A percentile compares a stretch with the other conserved stretches of the same genome.
Evolutionary conservation across 345 rosid genomes (phyloP).

Genomic region (Eucalyptus curtisii): DNA sequence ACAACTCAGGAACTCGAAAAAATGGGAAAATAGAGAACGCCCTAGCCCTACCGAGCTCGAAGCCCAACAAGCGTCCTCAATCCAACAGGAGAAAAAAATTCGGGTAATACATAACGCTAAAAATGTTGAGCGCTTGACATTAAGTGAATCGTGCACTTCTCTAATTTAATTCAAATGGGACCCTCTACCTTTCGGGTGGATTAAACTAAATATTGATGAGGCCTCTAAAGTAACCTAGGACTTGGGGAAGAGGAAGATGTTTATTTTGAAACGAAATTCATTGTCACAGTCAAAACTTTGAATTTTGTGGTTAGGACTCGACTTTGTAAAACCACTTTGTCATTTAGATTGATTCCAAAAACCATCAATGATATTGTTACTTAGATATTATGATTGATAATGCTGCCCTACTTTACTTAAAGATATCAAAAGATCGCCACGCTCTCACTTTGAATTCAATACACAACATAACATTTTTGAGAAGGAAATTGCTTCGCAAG

Average conservation of each 20-base stretch:
- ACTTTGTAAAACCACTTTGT: rapidly evolving
- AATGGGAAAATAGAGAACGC: background rate
- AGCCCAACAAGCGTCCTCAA: background rate
- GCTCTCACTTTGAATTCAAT: background rate
- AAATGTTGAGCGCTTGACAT: background rate
- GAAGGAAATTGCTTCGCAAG: background rate
- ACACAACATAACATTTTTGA: rapidly evolving
- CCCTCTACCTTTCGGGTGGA: background rate
- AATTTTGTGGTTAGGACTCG: background rate
- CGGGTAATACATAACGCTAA: background rate
- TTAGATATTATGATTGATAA: background rate
- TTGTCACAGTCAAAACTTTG: rapidly evolving
- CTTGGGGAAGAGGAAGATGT: background rate
- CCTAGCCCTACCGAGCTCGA: background rate
- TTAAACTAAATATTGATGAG: background rate
- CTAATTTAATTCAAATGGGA: background rate
- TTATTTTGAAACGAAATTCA: background rate
- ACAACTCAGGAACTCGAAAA: background rate
- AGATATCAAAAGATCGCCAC: rapidly evolving
- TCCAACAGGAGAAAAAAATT: background rate
- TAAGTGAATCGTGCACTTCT: background rate
- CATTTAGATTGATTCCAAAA: background rate
- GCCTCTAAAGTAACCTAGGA: background rate
- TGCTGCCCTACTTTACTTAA: background rate
- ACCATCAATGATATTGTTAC: background rate